Evolutionary conservation across 257 asterid species (phyloP), one percentile per base, ranked within the genome.

Genomic region (Nicotiana tabacum): DNA sequence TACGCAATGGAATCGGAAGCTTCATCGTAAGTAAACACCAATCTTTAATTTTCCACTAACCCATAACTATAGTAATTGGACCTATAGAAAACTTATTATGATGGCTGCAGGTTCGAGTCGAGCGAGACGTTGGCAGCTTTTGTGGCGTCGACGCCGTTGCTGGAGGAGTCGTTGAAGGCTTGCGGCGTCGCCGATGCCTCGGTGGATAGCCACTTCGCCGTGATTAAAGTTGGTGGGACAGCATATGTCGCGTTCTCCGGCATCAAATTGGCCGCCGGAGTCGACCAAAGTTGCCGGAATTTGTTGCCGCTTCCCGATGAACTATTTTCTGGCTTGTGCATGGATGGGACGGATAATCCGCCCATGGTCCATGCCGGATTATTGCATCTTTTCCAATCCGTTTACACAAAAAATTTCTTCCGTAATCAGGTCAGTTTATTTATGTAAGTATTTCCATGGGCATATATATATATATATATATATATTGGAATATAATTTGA

Each of bases 71-170:
- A 21, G 39, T 33, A 0, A 43, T 43, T 43, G 6, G 18, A 13
- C 13, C 9, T 77, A 4, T 77, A 35, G n/a, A 9, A 37, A 18
- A 81, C 12, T 46, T 13, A 53, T 24, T 15, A 67, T 46, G 32
- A 56, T 55, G 57, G 24, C 24, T 82, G 80, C 80, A 94, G 98
- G 91, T 94, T 93, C 55, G 98, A 94, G 92, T 87, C 97, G 3
- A 93, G 97, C 83, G 98, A 95, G 82, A 95, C 89, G 92, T 82
- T 95, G 62, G 96, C 97, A 46, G 83, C 94, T 0, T 89, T 89
- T 84, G 88, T 93, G 56, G 96, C 96, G 13, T 95, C 98, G 0
- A 94, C 98, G 70, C 98, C 94, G 3, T 87, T 95, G 53, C 87
- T 95, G 74, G 96, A 87, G 77, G 94, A 92, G 46, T 92, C 98